Percentiles rank a stretch among this genome's conserved stretches.
Evolutionary conservation across 1,284 basidiomycete species (phyloP).

Genomic region (Pterulicium gracile): DNA sequence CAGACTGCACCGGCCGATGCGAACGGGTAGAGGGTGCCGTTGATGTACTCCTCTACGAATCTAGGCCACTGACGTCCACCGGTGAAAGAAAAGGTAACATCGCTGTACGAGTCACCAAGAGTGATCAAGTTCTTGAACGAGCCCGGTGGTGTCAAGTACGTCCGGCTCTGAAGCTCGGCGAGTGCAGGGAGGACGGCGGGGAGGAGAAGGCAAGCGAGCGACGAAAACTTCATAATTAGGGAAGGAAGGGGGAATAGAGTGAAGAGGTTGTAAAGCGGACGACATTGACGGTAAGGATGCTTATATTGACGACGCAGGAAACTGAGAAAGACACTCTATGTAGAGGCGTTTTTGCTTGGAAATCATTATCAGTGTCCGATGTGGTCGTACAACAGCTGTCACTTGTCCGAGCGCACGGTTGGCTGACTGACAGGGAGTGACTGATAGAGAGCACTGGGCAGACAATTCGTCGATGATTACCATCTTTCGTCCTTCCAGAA

Average conservation of each 20-base stretch:
- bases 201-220: background rate
- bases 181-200: background rate
- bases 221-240: background rate
- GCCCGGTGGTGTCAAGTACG: conserved; percentile 11
- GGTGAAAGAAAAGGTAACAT: conserved; percentile 18
- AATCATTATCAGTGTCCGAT: background rate
- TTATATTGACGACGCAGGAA: background rate
- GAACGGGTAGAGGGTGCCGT: conserved; percentile 28
- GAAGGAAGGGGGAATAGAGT: background rate
- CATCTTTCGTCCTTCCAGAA: too few relatives aligned
- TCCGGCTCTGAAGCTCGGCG: background rate
- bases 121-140: conserved; percentile 32
- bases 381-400: too few relatives aligned
- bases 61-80: conserved; percentile 32
- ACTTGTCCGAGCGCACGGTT: too few relatives aligned
- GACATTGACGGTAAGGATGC: background rate
- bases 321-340: background rate
- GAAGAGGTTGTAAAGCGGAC: background rate
- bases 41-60: conserved; percentile 27
- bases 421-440: too few relatives aligned
- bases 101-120: conserved; percentile 38
- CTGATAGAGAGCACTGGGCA: too few relatives aligned
- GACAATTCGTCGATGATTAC: too few relatives aligned
- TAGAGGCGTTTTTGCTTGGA: background rate
- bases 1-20: conserved; percentile 18